Evolutionary conservation across 352 stramenopile genomes (phyloP).

Genomic region (Plasmopara halstedii): DNA sequence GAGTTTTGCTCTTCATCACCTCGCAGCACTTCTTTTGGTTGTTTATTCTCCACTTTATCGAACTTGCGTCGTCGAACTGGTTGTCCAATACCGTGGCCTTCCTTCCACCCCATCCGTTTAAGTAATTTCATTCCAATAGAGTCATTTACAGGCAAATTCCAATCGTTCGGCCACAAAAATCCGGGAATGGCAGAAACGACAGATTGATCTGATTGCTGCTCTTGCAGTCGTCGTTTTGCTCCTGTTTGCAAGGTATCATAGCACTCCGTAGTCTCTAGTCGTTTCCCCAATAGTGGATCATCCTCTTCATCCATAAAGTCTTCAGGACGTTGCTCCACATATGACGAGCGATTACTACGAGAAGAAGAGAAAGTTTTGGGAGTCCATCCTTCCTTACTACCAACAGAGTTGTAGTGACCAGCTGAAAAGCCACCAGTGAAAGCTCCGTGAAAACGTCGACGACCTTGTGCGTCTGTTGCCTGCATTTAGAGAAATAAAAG

Average conservation of each 20-base stretch:
- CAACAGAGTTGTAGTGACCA: slow-evolving; percentile 93
- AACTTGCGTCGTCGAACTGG: slow-evolving; percentile 47
- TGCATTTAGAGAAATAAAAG: slow-evolving; percentile 12
- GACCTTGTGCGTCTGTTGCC: slow-evolving; percentile 66
- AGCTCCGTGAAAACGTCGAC: slow-evolving; percentile 87
- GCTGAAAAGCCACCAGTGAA: slow-evolving; percentile 93
- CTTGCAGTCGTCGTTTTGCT: slow-evolving; percentile 24
- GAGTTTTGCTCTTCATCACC: slow-evolving; percentile 1
- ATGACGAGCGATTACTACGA: slow-evolving; percentile 27
- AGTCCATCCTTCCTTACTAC: slow-evolving; percentile 83
- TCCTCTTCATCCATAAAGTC: slow-evolving; percentile 95
- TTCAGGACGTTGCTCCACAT: slow-evolving; percentile 60
- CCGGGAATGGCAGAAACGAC: slow-evolving; percentile 17
- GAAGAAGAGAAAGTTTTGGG: slow-evolving; percentile 81
- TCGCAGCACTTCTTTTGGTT: slow-evolving; percentile 7
- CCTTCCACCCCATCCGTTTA: slow-evolving; percentile 87
- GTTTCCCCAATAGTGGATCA: slow-evolving; percentile 78
- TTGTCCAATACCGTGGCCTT: slow-evolving; percentile 83
- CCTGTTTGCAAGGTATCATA: slow-evolving; percentile 52
- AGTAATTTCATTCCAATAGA: slow-evolving; percentile 82
- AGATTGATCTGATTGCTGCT: slow-evolving; percentile 7
- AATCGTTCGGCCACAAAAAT: slow-evolving; percentile 61
- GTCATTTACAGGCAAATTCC: slow-evolving; percentile 59
- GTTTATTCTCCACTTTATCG: slow-evolving; percentile 3
- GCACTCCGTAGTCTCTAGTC: slow-evolving; percentile 55